phyloP scores from a whole-genome alignment of 768 basidiomycete species.

The Cystoderma amianthinum region DNA sequence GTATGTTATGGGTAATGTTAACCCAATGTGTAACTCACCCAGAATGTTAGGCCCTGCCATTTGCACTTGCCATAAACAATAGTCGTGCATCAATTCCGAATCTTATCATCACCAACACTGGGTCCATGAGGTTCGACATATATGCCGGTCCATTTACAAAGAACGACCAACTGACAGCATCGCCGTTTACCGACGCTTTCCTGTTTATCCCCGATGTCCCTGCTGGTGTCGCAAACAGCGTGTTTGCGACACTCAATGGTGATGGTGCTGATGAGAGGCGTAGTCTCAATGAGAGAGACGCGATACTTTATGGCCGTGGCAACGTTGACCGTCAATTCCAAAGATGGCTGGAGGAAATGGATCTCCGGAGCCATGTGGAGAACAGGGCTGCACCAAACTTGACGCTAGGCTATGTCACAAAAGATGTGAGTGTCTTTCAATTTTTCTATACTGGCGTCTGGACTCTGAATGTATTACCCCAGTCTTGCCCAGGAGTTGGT shows the following conservation, averaged over 20 bases:
- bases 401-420: constrained; percentile 72
- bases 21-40: neutral
- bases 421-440: constrained; percentile 37
- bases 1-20: constrained; percentile 18
- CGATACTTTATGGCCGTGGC: constrained; percentile 37
- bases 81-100: constrained; percentile 51
- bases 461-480: neutral
- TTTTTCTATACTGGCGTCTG: neutral
- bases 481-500: constrained; percentile 69
- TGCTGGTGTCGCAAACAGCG: constrained; percentile 39
- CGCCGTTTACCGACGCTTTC: constrained; percentile 64
- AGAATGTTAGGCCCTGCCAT: constrained; percentile 38
- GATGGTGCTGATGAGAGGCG: constrained; percentile 31
- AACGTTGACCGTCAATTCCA: constrained; percentile 43
- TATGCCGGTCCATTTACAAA: constrained; percentile 67
- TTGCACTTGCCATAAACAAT: constrained; percentile 56
- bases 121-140: constrained; percentile 59
- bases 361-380: constrained; percentile 25
- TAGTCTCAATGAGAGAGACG: constrained; percentile 24
- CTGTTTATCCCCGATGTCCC: constrained; percentile 52
- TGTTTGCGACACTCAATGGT: constrained; percentile 47
- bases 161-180: constrained; percentile 74
- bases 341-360: constrained; percentile 57
- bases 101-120: constrained; percentile 61
- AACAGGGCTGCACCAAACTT: constrained; percentile 39